These are phyloP conservation scores for Cladosporium cucumerinum DNA, from an alignment of 2,329 filamentous ascomycete species.

Conservation along the genomic window DNA sequence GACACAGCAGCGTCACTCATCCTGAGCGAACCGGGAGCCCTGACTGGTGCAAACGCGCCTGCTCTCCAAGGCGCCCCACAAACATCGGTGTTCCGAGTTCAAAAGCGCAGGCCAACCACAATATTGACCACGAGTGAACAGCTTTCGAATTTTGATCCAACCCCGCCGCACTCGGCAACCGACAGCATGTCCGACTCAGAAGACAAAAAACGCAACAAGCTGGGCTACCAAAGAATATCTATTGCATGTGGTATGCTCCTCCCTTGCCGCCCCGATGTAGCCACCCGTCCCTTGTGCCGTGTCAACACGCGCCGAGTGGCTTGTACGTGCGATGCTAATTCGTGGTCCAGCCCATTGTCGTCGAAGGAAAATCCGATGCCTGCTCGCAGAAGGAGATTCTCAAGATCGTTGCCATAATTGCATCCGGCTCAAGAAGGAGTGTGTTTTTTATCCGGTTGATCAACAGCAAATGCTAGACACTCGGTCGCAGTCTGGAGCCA, in stretches of 20 bases:
- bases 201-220: constrained; percentile 77
- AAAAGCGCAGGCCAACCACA: constrained; percentile 32
- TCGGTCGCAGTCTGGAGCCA: constrained; percentile 24
- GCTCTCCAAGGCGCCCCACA: constrained; percentile 10
- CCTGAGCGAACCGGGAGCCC: background rate
- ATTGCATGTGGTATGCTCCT: constrained; percentile 74
- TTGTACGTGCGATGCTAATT: constrained; percentile 12
- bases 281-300: constrained; percentile 7
- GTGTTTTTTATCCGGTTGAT: constrained; percentile 86
- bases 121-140: constrained; percentile 41
- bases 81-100: constrained; percentile 14
- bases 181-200: constrained; percentile 49
- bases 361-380: constrained; percentile 87
- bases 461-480: constrained; percentile 30
- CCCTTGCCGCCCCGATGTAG: constrained; percentile 1
- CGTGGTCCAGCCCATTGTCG: constrained; percentile 73
- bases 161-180: constrained; percentile 45
- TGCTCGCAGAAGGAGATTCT: constrained; percentile 68
- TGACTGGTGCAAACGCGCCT: constrained; percentile 6
- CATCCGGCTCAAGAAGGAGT: constrained; percentile 90
- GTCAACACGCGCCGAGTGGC: constrained; percentile 14
- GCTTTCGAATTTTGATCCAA: constrained; percentile 41
- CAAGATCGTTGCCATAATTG: constrained; percentile 85
- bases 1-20: background rate
- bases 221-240: constrained; percentile 92